A percentile compares a stretch with the other conserved stretches of the same genome.
Conservation (phyloP, 768 basidiomycete genomes). For the Russula brevipes region DNA sequence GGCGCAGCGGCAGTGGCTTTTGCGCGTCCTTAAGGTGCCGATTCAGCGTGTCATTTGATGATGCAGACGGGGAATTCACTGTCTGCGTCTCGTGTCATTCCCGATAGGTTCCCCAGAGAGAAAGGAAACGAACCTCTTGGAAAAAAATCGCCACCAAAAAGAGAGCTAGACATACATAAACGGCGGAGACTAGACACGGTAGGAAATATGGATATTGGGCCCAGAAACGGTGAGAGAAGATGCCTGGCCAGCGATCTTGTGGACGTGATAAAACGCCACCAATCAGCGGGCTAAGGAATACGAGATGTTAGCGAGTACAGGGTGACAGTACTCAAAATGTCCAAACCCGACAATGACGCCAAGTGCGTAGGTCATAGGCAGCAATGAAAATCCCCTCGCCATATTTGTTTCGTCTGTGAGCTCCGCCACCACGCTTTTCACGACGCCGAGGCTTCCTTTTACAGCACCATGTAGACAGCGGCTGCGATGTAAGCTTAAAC, state of each 20-base stretch:
- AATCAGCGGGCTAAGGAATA: slow-evolving; percentile 25
- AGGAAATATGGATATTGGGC: slow-evolving; percentile 27
- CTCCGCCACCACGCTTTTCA: slow-evolving; percentile 30
- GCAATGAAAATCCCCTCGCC: slow-evolving; percentile 37
- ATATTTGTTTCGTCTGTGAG: slow-evolving; percentile 57
- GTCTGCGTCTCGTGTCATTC: neutral
- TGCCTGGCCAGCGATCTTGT: slow-evolving; percentile 21
- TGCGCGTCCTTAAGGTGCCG: neutral
- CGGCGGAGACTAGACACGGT: slow-evolving; percentile 18
- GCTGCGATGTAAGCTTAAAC: slow-evolving; percentile 50
- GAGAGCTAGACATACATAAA: neutral
- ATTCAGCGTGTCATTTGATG: neutral
- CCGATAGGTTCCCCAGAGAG: too few relatives aligned
- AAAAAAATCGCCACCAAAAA: neutral
- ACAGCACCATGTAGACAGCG: slow-evolving; percentile 32
- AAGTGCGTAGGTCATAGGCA: slow-evolving; percentile 30
- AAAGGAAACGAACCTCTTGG: neutral
- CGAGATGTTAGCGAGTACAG: neutral
- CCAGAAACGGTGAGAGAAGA: slow-evolving; percentile 26
- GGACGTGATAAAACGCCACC: slow-evolving; percentile 28
- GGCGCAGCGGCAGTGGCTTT: slow-evolving; percentile 33
- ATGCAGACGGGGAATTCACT: neutral
- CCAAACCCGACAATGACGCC: slow-evolving; percentile 17
- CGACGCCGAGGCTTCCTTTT: slow-evolving; percentile 36
- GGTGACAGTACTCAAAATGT: neutral